Base-by-base conservation (phyloP, 352 stramenopile species). In the Phytophthora syringae region DNA sequence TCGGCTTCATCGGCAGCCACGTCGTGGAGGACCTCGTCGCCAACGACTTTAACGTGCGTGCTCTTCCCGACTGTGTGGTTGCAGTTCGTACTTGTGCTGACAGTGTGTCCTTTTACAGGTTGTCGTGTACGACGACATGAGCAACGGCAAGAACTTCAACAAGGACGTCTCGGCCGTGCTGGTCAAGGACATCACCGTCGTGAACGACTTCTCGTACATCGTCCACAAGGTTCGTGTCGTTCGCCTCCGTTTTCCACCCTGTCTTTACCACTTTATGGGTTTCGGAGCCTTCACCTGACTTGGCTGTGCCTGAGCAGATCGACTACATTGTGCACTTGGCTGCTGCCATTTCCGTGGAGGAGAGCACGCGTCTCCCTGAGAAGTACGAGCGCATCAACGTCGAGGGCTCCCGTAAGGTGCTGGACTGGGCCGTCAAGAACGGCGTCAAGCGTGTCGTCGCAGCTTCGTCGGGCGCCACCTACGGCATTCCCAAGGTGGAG, bases 71-170 rank as follows among this genome's bases (percentile, higher is more conserved):
- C 27, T 32, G 9, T 5, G 5, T 32, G 9, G 27, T 32, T 32
- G 9, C 9, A 10, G 27, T 32, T 5, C 27, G 5, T 32, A 10
- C 9, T 32, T 10, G 5, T 32, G 27, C 5, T 32, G 27, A 32
- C 7, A 39, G 5, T 52, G 2, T 37, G 25, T 44, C n/a, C 10
- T 1, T 16, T 50, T 34, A 22, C 52, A 90, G 81, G 84, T 93
- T 22, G 80, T 94, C 30, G 81, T 94, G 60, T 92, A 91, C 60
- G 85, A 94, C 51, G 85, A 94, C 68, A 92, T 92, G 85, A 94
- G 85, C 80, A 94, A 94, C 61, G 85, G 85, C 60, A 85, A 82
- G 53, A 94, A 94, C 70, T 92, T 92, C 47, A 90, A 94, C 72
- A 79, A 80, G 45, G 79, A 79, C 52, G 54, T 79, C 24, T 80